Evolutionary conservation across 1,284 basidiomycete genomes (phyloP).

Genomic region (Cutaneotrichosporon cutaneum): DNA sequence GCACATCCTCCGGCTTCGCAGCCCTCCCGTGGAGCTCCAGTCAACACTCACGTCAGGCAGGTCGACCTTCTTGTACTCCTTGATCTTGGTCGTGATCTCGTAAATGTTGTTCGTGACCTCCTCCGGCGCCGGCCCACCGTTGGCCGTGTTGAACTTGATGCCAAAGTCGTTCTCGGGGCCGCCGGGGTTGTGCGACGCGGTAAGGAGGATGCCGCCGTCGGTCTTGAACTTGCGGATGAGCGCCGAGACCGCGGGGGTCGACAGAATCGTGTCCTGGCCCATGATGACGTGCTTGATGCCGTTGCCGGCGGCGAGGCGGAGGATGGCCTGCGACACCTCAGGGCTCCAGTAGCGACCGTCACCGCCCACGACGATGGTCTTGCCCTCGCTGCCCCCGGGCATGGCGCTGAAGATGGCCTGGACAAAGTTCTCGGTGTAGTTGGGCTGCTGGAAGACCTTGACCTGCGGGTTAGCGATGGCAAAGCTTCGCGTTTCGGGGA

Average conservation of each 20-base stretch:
- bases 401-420: conserved; percentile 93
- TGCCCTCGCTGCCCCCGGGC: conserved; percentile 63
- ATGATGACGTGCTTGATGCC: conserved; percentile 85
- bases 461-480: conserved; percentile 18
- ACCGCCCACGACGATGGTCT: conserved; percentile 92
- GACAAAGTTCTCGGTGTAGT: conserved; percentile 99
- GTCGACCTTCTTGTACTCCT: conserved; percentile 80
- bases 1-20: no score
- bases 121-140: conserved; percentile 96
- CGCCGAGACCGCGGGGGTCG: conserved; percentile 95
- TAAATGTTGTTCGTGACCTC: conserved; percentile 90
- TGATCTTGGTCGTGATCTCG: conserved; percentile 83
- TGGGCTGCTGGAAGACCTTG: conserved; percentile 56
- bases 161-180: conserved; percentile 97
- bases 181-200: conserved; percentile 97
- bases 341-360: conserved; percentile 91
- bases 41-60: conserved; percentile 64
- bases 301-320: conserved; percentile 87
- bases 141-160: conserved; percentile 98
- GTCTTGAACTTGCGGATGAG: conserved; percentile 95
- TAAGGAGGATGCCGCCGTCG: conserved; percentile 93
- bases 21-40: no score
- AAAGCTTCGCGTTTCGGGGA: neutral
- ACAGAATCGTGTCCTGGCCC: conserved; percentile 86
- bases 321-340: conserved; percentile 85